Evolutionary conservation across 257 asterid species (phyloP).

Genomic region (Gentiana straminea): DNA sequence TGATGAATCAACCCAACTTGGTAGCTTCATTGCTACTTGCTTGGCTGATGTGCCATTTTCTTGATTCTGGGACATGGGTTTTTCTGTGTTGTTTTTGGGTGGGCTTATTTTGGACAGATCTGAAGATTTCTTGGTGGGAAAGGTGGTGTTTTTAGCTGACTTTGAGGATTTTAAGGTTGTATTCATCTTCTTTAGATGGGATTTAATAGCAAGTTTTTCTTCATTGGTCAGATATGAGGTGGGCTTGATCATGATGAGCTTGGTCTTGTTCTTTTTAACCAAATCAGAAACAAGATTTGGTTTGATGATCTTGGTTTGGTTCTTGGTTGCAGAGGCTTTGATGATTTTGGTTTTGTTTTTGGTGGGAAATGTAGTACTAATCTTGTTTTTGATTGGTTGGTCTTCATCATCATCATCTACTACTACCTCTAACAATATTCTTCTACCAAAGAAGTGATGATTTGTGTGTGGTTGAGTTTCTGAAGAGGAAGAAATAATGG

Average conservation of each 20-base stretch:
- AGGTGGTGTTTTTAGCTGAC: slow-evolving; percentile 23
- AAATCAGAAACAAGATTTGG: slow-evolving; percentile 4
- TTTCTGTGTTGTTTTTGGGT: slow-evolving; percentile 39
- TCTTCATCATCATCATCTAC: too few species aligned
- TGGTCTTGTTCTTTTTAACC: slow-evolving; percentile 31
- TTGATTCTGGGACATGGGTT: slow-evolving; percentile 16
- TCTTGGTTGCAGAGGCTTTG: slow-evolving; percentile 22
- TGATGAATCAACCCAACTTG: slow-evolving; percentile 32
- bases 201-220: slow-evolving; percentile 21
- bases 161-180: slow-evolving; percentile 46
- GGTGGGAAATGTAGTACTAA: background rate
- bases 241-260: slow-evolving; percentile 16
- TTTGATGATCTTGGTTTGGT: slow-evolving; percentile 34
- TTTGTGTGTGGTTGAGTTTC: too few species aligned
- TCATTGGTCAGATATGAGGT: slow-evolving; percentile 8
- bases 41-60: background rate
- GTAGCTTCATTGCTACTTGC: slow-evolving; percentile 15
- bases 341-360: slow-evolving; percentile 28
- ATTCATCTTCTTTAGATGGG: slow-evolving; percentile 52
- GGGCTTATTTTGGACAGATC: slow-evolving; percentile 31
- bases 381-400: background rate
- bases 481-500: too few species aligned
- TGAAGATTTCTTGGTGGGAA: slow-evolving; percentile 34
- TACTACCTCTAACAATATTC: too few species aligned
- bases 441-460: too few species aligned